phyloP scores from a whole-genome alignment of 345 rosid species.

The Citrus australasica region DNA sequence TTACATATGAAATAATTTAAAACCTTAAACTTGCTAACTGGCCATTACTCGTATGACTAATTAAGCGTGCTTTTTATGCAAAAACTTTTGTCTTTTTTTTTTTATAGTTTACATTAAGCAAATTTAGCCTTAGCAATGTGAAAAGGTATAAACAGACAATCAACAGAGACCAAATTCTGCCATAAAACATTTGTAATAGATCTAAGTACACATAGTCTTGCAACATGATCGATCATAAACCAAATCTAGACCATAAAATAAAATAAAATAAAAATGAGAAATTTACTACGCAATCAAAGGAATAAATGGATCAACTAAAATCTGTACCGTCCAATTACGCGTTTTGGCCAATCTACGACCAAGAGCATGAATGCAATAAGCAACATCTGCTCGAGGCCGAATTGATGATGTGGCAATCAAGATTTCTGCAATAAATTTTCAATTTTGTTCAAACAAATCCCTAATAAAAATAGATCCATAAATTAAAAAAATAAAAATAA shows the following conservation, averaged over 20 bases:
- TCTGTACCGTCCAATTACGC: slow-evolving; percentile 82
- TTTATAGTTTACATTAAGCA: background rate
- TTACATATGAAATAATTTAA: background rate
- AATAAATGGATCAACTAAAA: background rate
- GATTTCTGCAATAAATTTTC: slow-evolving; percentile 47
- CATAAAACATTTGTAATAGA: background rate
- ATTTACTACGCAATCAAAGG: background rate
- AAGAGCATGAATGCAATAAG: slow-evolving; percentile 81
- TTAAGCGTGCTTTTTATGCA: background rate
- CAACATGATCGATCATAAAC: background rate
- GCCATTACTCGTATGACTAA: background rate
- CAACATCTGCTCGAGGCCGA: slow-evolving; percentile 92
- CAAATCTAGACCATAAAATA: background rate
- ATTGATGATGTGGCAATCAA: slow-evolving; percentile 64
- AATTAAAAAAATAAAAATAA: background rate
- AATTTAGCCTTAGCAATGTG: background rate
- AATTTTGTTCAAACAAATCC: background rate
- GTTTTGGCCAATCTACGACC: slow-evolving; percentile 81
- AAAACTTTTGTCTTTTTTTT: background rate
- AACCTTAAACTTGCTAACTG: background rate
- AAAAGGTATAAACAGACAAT: background rate
- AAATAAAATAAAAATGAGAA: background rate
- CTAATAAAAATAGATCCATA: slow-evolving; percentile 21
- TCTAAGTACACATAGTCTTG: background rate
- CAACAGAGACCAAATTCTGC: background rate